A percentile compares a stretch with the other conserved stretches of the same genome.
Conservation (phyloP, 441 rosid species). For the Flueggea neowawraea region DNA sequence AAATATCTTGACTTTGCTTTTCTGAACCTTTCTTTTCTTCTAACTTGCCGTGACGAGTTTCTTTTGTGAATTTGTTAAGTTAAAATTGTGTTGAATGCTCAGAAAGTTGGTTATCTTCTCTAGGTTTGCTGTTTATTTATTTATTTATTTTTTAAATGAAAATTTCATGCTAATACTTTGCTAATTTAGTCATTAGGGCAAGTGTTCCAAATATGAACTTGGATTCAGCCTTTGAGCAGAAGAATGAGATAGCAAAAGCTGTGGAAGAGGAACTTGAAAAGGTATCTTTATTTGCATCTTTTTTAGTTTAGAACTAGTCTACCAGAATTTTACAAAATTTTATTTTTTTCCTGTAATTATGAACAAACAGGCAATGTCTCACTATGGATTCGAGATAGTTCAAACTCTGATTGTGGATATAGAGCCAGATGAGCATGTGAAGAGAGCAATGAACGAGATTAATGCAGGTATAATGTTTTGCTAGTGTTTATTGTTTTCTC, state of each 20-base stretch:
- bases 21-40: too few relatives aligned
- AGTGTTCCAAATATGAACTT: constrained; percentile 13
- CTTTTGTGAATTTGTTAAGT: too few relatives aligned
- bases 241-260: constrained; percentile 15
- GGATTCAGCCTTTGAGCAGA: constrained; percentile 15
- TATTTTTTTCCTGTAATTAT: not conserved
- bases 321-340: not conserved
- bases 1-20: too few relatives aligned
- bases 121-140: not conserved
- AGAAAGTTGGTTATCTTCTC: not conserved
- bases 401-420: constrained; percentile 52
- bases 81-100: too few relatives aligned
- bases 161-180: not conserved
- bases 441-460: constrained; percentile 61
- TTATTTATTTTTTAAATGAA: not conserved
- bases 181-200: constrained; percentile 10
- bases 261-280: constrained; percentile 15
- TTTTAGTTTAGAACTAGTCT: not conserved
- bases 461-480: constrained; percentile 21
- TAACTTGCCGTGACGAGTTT: too few relatives aligned
- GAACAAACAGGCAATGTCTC: constrained; percentile 40
- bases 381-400: constrained; percentile 52
- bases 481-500: constrained; percentile 27
- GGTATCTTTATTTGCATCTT: not conserved
- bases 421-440: constrained; percentile 53